These are phyloP conservation scores for Mycotypha africana DNA, from an alignment of 371 early-diverging fungal species.

Conservation along the genomic window DNA sequence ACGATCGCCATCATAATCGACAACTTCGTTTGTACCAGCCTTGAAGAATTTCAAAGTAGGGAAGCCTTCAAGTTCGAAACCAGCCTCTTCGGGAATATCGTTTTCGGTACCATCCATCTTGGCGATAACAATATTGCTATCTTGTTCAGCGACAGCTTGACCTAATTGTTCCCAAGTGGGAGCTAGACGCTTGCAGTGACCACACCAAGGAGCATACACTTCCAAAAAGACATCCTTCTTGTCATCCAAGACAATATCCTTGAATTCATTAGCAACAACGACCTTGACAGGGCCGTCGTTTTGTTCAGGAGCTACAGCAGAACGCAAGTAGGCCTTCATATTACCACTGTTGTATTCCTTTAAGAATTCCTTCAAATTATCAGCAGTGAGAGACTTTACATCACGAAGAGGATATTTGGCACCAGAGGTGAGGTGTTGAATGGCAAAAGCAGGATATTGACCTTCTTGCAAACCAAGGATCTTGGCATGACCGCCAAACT, in stretches of 20 bases:
- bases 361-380: conserved; percentile 58
- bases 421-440: conserved; percentile 67
- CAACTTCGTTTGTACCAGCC: conserved; percentile 73
- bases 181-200: conserved; percentile 88
- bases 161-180: conserved; percentile 81
- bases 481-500: conserved; percentile 82
- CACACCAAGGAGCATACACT: conserved; percentile 94
- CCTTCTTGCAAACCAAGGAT: conserved; percentile 74
- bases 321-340: conserved; percentile 76
- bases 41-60: conserved; percentile 93
- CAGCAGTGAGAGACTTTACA: conserved; percentile 52
- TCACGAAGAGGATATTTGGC: conserved; percentile 83
- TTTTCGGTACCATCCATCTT: conserved; percentile 96
- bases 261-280: conserved; percentile 79
- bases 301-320: conserved; percentile 74
- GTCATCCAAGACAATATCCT: conserved; percentile 75
- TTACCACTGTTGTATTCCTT: conserved; percentile 64
- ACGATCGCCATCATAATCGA: conserved; percentile 86
- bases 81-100: conserved; percentile 78
- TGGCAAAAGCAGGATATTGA: conserved; percentile 88
- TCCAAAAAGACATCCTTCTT: conserved; percentile 91
- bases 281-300: conserved; percentile 88
- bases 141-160: conserved; percentile 24
- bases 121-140: conserved; percentile 70
- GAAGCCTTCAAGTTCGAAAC: conserved; percentile 84